Evolutionary conservation across 495 filamentous ascomycete species (phyloP).

Genomic region (Penicilliopsis zonata): DNA sequence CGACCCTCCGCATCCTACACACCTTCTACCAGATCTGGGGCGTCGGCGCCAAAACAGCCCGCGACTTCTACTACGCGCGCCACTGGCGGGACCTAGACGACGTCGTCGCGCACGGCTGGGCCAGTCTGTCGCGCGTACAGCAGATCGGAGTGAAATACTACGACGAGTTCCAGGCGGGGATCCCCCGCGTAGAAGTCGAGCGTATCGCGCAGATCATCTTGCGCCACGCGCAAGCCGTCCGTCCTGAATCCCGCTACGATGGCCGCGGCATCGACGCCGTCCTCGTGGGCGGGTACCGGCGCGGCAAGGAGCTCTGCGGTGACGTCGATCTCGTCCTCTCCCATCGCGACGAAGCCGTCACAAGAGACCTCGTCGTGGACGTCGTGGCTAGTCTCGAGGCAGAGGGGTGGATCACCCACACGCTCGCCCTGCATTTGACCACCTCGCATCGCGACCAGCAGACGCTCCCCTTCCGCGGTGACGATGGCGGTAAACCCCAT

Average conservation of each 20-base stretch:
- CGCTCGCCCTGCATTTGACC: slow-evolving; percentile 52
- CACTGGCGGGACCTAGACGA: slow-evolving; percentile 76
- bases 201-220: slow-evolving; percentile 50
- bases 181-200: slow-evolving; percentile 66
- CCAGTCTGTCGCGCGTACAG: slow-evolving; percentile 58
- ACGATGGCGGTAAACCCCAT: slow-evolving; percentile 14
- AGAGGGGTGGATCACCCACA: slow-evolving; percentile 68
- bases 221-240: slow-evolving; percentile 42
- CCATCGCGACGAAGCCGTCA: slow-evolving; percentile 58
- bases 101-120: slow-evolving; percentile 75
- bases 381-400: slow-evolving; percentile 59
- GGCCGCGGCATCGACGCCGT: slow-evolving; percentile 48
- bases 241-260: slow-evolving; percentile 18
- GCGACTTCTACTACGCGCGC: slow-evolving; percentile 67
- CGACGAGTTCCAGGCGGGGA: slow-evolving; percentile 64
- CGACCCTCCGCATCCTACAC: slow-evolving; percentile 47
- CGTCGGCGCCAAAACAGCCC: slow-evolving; percentile 71
- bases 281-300: slow-evolving; percentile 75
- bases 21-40: slow-evolving; percentile 80
- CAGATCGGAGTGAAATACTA: slow-evolving; percentile 96
- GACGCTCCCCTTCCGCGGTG: slow-evolving; percentile 43
- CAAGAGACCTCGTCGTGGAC: slow-evolving; percentile 50
- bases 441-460: slow-evolving; percentile 60
- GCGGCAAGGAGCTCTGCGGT: slow-evolving; percentile 60
- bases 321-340: slow-evolving; percentile 83